Evolutionary conservation across 1,139 yeast genomes (phyloP).

Genomic region (Lodderomyces margitis): DNA sequence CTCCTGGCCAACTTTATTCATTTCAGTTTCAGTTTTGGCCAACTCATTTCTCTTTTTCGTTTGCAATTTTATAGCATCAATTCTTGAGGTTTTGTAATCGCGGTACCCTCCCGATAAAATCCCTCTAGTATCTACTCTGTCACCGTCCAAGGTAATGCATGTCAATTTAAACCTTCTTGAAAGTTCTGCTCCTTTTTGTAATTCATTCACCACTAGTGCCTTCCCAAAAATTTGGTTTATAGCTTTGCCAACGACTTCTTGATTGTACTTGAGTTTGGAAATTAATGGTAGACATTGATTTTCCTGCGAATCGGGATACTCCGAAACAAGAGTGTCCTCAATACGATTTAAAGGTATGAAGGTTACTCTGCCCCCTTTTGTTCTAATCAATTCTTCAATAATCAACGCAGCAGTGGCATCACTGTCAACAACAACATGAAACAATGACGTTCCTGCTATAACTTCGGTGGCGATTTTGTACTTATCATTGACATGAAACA

Average conservation of each 20-base stretch:
- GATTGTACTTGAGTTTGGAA: constrained; percentile 62
- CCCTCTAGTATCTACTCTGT: constrained; percentile 80
- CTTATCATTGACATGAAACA: constrained; percentile 76
- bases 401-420: constrained; percentile 80
- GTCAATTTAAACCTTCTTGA: constrained; percentile 62
- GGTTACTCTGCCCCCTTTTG: constrained; percentile 79
- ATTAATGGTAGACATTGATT: constrained; percentile 70
- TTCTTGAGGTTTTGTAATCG: constrained; percentile 63
- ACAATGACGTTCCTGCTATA: constrained; percentile 81
- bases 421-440: constrained; percentile 85
- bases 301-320: constrained; percentile 56
- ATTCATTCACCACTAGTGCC: constrained; percentile 71
- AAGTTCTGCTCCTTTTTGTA: constrained; percentile 67
- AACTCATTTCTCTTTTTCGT: constrained; percentile 52
- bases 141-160: constrained; percentile 91
- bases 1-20: constrained; percentile 20
- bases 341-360: constrained; percentile 85
- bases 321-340: constrained; percentile 20
- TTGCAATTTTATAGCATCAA: constrained; percentile 65
- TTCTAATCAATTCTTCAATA: constrained; percentile 73
- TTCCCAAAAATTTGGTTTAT: constrained; percentile 78
- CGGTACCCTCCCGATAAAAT: constrained; percentile 87
- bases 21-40: constrained; percentile 30
- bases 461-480: constrained; percentile 86
- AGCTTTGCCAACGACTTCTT: constrained; percentile 54